Evolutionary conservation across 2,329 filamentous ascomycete species (phyloP).

Genomic region (Cercospora nicotianae): DNA sequence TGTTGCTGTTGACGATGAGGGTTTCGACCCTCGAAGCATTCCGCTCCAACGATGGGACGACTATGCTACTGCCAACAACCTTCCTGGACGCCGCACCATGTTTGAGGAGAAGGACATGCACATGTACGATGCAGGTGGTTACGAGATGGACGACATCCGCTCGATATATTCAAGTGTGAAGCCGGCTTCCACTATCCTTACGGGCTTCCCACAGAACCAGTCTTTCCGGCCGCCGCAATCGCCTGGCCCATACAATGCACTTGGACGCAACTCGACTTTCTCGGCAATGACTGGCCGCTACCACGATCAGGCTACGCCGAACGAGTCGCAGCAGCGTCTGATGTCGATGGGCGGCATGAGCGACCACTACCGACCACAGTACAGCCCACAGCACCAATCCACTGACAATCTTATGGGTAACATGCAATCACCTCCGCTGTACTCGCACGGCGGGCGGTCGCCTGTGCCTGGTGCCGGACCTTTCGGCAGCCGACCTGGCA

Average conservation of each 20-base stretch:
- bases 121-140: constrained; percentile 51
- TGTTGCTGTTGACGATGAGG: constrained; percentile 79
- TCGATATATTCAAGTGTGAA: constrained; percentile 92
- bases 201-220: constrained; percentile 66
- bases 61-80: constrained; percentile 80
- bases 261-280: constrained; percentile 71
- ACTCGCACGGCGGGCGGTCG: constrained; percentile 29
- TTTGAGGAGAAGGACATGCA: constrained; percentile 34
- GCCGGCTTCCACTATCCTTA: constrained; percentile 80
- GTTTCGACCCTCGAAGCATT: constrained; percentile 87
- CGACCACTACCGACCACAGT: constrained; percentile 43
- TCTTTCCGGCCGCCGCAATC: constrained; percentile 69
- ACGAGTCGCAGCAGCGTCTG: constrained; percentile 48
- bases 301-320: constrained; percentile 60
- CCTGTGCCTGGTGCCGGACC: constrained; percentile 21
- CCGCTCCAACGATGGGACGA: constrained; percentile 97
- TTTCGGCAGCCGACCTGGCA: constrained; percentile 34
- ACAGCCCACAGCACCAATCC: constrained; percentile 42
- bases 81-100: constrained; percentile 81
- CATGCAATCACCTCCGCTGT: constrained; percentile 38
- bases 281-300: constrained; percentile 53
- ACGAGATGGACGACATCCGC: constrained; percentile 98
- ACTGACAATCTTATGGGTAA: constrained; percentile 38
- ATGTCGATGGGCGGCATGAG: constrained; percentile 62
- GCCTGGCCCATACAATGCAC: constrained; percentile 67